A percentile compares a stretch with the other conserved stretches of the same genome.
Conservation (phyloP, 2,329 filamentous ascomycete genomes). For the Sphaerulina musiva region DNA sequence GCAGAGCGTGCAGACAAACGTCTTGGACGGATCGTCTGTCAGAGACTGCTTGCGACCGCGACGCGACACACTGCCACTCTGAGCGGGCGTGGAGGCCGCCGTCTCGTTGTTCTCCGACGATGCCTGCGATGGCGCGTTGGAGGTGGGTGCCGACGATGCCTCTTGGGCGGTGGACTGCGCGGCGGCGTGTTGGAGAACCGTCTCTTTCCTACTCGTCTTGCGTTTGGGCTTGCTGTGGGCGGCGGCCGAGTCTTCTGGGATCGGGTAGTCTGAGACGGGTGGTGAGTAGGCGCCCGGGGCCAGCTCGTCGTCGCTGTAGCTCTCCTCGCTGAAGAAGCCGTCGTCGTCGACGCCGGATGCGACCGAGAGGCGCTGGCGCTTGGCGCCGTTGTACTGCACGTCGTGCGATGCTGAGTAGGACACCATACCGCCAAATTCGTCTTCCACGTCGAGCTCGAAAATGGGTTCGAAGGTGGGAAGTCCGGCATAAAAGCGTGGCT, state of each 20-base stretch:
- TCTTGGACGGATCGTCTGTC: slow-evolving; percentile 97
- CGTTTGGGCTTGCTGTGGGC: slow-evolving; percentile 27
- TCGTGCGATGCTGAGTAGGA: slow-evolving; percentile 57
- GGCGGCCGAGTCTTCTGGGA: slow-evolving; percentile 29
- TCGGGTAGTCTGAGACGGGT: slow-evolving; percentile 46
- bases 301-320: slow-evolving; percentile 67
- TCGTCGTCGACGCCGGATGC: slow-evolving; percentile 63
- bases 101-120: slow-evolving; percentile 25
- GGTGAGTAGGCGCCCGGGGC: slow-evolving; percentile 55
- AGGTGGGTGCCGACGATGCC: slow-evolving; percentile 38
- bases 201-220: slow-evolving; percentile 33
- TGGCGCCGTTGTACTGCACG: slow-evolving; percentile 55
- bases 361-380: slow-evolving; percentile 67
- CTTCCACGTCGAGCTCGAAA: slow-evolving; percentile 84
- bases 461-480: slow-evolving; percentile 67
- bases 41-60: slow-evolving; percentile 97
- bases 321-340: slow-evolving; percentile 67
- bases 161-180: slow-evolving; percentile 41
- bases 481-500: slow-evolving; percentile 50
- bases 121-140: slow-evolving; percentile 34
- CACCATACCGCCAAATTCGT: slow-evolving; percentile 74
- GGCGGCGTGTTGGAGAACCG: slow-evolving; percentile 36
- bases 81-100: slow-evolving; percentile 27
- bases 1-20: slow-evolving; percentile 93
- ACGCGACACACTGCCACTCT: slow-evolving; percentile 61